Evolutionary conservation across 2,329 filamentous ascomycete genomes (phyloP), one percentile per base, ranked within the genome.

Genomic region (Fusarium aywerte): DNA sequence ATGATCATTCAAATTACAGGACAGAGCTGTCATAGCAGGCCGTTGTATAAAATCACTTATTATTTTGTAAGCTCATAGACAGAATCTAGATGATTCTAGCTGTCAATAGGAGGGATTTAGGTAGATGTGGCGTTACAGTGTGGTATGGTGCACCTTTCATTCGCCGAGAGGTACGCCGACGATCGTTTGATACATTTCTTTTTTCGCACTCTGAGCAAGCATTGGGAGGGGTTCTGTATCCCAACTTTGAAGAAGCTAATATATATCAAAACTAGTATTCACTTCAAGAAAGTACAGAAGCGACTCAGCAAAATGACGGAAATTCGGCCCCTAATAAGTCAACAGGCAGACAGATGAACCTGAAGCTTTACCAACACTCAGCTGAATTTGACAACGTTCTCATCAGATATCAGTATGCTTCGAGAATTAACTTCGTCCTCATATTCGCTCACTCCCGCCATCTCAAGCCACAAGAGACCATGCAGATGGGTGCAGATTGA

Each of bases 81-180:
- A 29, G 15, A 40, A 32, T 35, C 7, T 13, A 39, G 12, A 59
- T 18, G 35, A 11, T 15, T 29, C 20, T 61, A 18, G 18, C 20
- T 23, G 33, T 35, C 33, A 10, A 35, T 12, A 15, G 25, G 13
- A 62, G 40, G 31, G n/a, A 25, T 31, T 21, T 21, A 16, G 33
- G 18, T 33, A 35, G 16, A 40, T 33, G 57, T 62, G 48, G 57
- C 58, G 25, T 43, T 42, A n/a, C 35, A 42, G 36, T 56, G 58
- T 43, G 31, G 29, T 35, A 62, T 62, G 11, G 35, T 55, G 31
- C 27, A 40, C 16, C 25, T 32, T 54, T 62, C 20, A 29, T 67
- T 67, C 52, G 58, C 63, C 52, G 63, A 67, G 25, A 35, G 16
- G 31, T 67, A 65, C 58, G 53, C 58, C 63, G 63, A 51, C 23